Base-by-base conservation (phyloP, 2,329 filamentous ascomycete genomes). In the Davidsoniella australis region DNA sequence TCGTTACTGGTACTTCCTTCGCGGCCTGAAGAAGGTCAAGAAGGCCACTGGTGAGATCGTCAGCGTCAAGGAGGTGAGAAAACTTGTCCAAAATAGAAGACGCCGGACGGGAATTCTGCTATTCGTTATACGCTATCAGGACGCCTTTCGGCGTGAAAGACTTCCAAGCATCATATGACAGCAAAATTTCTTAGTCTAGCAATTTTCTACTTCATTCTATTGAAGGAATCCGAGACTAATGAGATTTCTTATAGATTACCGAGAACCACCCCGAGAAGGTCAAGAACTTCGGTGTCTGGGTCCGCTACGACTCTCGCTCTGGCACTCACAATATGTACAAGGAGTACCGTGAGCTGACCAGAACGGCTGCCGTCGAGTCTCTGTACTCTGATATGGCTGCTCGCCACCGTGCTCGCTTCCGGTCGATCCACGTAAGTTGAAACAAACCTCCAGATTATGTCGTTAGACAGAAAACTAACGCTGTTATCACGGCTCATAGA, bases 291-390 rank as follows among this genome's bases (percentile, higher is more conserved):
- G 91, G 91, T 70, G 82, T 98, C 80, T 98, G 93, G 93, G 82
- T 98, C 75, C 88, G 93, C 68, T 98, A 98, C 77, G 89, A 98
- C 76, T 98, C 93, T 56, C 89, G 91, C 72, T 96, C 91, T 63
- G 91, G 91, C 64, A 98, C 91, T 64, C 91, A 98, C 87, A 98
- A 98, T 84, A 98, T 98, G 91, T 98, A 98, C 86, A 96, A 96
- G 82, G 91, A 98, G 82, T 96, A 95, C 84, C 85, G 91, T 68
- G 91, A 96, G 79, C 85, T 96, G 79, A 89, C 85, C 68, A 80
- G 91, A 71, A 85, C 82, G 65, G 89, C 91, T 61, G 91, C 91
- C 59, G 89, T 96, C 64, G 85, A 96, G 73, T 73, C 89, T 61
- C 80, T 98, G 67, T 98, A 98, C 83, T 85, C 91, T 73, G 91